Percentiles rank a stretch among this genome's conserved stretches.
Conservation (phyloP, 2,329 filamentous ascomycete genomes). For the Fusarium anguioides region DNA sequence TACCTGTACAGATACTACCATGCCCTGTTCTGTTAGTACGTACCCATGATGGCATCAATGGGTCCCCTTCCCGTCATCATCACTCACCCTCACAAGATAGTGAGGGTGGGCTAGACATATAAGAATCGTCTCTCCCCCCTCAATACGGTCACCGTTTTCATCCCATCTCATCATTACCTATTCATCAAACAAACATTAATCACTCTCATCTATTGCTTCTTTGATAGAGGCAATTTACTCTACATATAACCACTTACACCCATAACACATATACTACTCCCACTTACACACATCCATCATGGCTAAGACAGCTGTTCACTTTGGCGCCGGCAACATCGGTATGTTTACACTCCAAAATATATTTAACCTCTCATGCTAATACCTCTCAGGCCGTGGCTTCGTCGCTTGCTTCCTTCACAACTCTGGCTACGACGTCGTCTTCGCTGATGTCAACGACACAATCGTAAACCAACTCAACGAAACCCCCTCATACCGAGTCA, state of each 20-base stretch:
- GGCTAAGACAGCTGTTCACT: slow-evolving; percentile 79
- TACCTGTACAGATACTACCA: not conserved
- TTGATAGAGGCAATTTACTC: no score
- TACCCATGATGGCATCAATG: slow-evolving; percentile 29
- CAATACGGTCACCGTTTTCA: slow-evolving; percentile 35
- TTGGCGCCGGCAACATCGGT: slow-evolving; percentile 88
- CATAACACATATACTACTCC: slow-evolving; percentile 21
- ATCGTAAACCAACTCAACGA: slow-evolving; percentile 84
- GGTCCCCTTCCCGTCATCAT: slow-evolving; percentile 20
- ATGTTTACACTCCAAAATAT: slow-evolving; percentile 39
- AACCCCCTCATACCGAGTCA: slow-evolving; percentile 85
- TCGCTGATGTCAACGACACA: slow-evolving; percentile 90
- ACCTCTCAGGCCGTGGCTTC: slow-evolving; percentile 73
- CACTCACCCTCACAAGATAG: slow-evolving; percentile 12
- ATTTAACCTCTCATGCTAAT: slow-evolving; percentile 17
- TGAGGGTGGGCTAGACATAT: slow-evolving; percentile 34
- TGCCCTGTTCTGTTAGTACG: slow-evolving; percentile 7
- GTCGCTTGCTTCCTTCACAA: slow-evolving; percentile 93
- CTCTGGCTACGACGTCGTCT: slow-evolving; percentile 95
- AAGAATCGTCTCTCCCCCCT: slow-evolving; percentile 36
- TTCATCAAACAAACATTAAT: not conserved
- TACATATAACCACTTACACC: not conserved
- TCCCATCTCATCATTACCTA: not conserved
- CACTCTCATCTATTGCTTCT: no score
- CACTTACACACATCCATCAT: slow-evolving; percentile 50